Conservation (phyloP, 1,139 yeast genomes). For the Wickerhamomyces sp. region DNA sequence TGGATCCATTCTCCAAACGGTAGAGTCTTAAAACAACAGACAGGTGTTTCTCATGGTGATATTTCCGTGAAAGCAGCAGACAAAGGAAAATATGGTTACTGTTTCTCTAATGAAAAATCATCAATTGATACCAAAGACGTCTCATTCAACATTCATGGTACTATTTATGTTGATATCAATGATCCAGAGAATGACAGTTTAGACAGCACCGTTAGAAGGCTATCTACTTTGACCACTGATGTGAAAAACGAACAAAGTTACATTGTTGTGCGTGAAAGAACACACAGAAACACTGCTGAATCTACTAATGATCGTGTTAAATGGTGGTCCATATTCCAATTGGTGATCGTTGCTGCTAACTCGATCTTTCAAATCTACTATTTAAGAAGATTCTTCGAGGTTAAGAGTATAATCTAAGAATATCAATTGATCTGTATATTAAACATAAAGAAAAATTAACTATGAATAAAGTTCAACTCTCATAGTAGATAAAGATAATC, state of each 20-base stretch:
- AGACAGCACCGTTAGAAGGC: slow-evolving; percentile 77
- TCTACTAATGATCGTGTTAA: slow-evolving; percentile 95
- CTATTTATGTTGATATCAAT: slow-evolving; percentile 79
- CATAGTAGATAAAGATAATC: no score
- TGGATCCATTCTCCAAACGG: slow-evolving; percentile 55
- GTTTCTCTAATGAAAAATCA: slow-evolving; percentile 85
- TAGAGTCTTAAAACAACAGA: slow-evolving; percentile 44
- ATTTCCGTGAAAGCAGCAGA: slow-evolving; percentile 58
- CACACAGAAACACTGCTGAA: slow-evolving; percentile 98
- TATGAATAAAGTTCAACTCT: no score
- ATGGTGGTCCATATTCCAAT: slow-evolving; percentile 96
- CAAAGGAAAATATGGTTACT: slow-evolving; percentile 78
- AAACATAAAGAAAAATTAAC: not conserved
- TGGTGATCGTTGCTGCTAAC: slow-evolving; percentile 78
- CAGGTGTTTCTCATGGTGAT: slow-evolving; percentile 77
- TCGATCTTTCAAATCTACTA: slow-evolving; percentile 92
- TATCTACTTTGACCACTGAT: slow-evolving; percentile 74
- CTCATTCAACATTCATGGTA: slow-evolving; percentile 93
- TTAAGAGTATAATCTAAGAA: slow-evolving; percentile 71
- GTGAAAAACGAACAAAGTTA: slow-evolving; percentile 91
- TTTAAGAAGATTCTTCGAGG: slow-evolving; percentile 93
- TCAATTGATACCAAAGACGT: slow-evolving; percentile 80
- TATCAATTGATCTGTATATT: not conserved
- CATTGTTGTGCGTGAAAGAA: slow-evolving; percentile 92
- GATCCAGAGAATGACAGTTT: slow-evolving; percentile 79